A percentile compares a stretch with the other conserved stretches of the same genome.
These are phyloP conservation scores for Rhizophora apiculata DNA, from an alignment of 345 rosid species.

Conservation along the genomic window DNA sequence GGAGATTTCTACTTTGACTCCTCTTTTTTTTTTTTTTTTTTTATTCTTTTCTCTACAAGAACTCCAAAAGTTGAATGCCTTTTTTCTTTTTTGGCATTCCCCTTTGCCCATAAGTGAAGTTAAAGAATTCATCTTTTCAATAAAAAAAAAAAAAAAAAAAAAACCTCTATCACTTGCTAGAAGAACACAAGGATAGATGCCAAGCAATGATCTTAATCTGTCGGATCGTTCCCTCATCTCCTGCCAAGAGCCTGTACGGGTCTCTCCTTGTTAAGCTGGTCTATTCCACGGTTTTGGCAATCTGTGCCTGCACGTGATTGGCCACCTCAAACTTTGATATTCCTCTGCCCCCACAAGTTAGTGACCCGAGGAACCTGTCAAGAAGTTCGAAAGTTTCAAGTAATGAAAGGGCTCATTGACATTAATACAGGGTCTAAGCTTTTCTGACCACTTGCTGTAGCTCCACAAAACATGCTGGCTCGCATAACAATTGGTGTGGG, in stretches of 20 bases:
- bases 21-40: no score
- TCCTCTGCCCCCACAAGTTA: constrained; percentile 21
- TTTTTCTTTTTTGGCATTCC: no score
- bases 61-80: no score
- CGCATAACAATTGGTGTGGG: constrained; percentile 20
- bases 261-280: constrained; percentile 43
- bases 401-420: constrained; percentile 28
- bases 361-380: constrained; percentile 10
- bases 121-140: no score
- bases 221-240: constrained; percentile 47
- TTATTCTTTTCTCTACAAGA: no score
- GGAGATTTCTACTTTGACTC: no score
- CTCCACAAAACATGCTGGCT: constrained; percentile 30
- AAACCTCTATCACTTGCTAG: no score
- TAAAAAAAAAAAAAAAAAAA: no score
- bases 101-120: no score
- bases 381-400: constrained; percentile 8
- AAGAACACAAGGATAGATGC: no score
- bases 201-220: no score
- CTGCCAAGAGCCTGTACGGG: constrained; percentile 51
- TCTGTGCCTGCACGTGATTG: constrained; percentile 49
- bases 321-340: constrained; percentile 57
- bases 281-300: constrained; percentile 56
- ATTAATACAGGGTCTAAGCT: constrained; percentile 28
- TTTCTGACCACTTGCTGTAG: constrained; percentile 33